These are phyloP conservation scores for Magnusiomyces starmeri DNA, from an alignment of 1,139 yeast species.

Conservation along the genomic window DNA sequence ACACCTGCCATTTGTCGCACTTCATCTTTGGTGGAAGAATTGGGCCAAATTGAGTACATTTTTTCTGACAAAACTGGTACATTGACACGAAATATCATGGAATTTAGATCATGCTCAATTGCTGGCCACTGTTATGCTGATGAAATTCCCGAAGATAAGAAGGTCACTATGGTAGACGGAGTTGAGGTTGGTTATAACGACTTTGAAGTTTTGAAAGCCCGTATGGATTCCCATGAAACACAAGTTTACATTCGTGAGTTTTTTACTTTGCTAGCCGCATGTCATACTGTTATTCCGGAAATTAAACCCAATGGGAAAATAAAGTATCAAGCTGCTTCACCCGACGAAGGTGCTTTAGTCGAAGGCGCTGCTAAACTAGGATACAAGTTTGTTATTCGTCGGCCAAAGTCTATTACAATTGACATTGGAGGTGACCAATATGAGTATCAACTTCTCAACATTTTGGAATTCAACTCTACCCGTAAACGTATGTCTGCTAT, in stretches of 20 bases:
- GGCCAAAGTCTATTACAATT: slow-evolving; percentile 75
- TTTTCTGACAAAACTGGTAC: slow-evolving; percentile 98
- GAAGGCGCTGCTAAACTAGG: slow-evolving; percentile 93
- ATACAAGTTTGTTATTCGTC: slow-evolving; percentile 73
- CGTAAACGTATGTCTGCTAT: slow-evolving; percentile 97
- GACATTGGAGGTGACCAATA: slow-evolving; percentile 44
- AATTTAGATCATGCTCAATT: slow-evolving; percentile 86
- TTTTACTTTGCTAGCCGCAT: slow-evolving; percentile 76
- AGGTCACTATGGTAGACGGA: slow-evolving; percentile 65
- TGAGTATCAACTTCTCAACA: slow-evolving; percentile 66
- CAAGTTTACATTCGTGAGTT: slow-evolving; percentile 74
- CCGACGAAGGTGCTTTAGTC: slow-evolving; percentile 98
- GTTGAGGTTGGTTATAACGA: slow-evolving; percentile 74
- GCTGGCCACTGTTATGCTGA: slow-evolving; percentile 88
- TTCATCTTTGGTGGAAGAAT: slow-evolving; percentile 88
- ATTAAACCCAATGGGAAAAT: slow-evolving; percentile 46
- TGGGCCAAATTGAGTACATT: slow-evolving; percentile 92
- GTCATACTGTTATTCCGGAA: slow-evolving; percentile 98
- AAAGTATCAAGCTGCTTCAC: slow-evolving; percentile 97
- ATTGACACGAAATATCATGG: slow-evolving; percentile 91
- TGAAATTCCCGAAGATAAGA: slow-evolving; percentile 86
- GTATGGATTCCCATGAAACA: slow-evolving; percentile 40
- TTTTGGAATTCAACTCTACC: slow-evolving; percentile 95
- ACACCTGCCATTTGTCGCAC: slow-evolving; percentile 95
- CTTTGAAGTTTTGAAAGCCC: slow-evolving; percentile 55